These are phyloP conservation scores for Russula compacta DNA, from an alignment of 768 basidiomycete species.

Conservation along the genomic window DNA sequence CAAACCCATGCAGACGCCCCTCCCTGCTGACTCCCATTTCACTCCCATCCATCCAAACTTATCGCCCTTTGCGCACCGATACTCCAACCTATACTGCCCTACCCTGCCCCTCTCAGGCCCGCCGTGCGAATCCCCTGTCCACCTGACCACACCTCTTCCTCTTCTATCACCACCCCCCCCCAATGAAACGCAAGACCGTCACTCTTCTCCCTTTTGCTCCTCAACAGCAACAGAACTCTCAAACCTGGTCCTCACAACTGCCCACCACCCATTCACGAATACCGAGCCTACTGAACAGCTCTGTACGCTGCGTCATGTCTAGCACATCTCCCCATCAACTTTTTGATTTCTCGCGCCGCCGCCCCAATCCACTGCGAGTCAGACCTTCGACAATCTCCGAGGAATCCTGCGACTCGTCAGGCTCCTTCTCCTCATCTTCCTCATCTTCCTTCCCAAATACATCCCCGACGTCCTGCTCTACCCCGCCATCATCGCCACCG, in stretches of 20 bases:
- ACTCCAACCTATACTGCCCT: not conserved
- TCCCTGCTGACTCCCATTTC: not conserved
- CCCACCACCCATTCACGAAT: not conserved
- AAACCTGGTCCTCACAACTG: not conserved
- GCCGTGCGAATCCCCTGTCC: not conserved
- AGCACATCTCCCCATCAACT: not conserved
- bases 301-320: slow-evolving; percentile 1
- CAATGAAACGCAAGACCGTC: slow-evolving; percentile 9
- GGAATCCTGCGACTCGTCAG: slow-evolving; percentile 8
- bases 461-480: slow-evolving; percentile 6
- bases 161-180: not conserved
- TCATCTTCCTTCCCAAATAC: slow-evolving; percentile 3
- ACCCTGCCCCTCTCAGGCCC: not conserved
- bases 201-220: slow-evolving; percentile 16
- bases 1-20: not conserved
- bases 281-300: not conserved
- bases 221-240: not conserved
- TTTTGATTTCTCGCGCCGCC: not conserved
- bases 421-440: slow-evolving; percentile 4
- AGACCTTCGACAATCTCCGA: slow-evolving; percentile 15
- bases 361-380: slow-evolving; percentile 4
- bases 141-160: not conserved
- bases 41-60: too few species aligned
- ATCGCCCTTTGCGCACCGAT: not conserved
- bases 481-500: slow-evolving; percentile 10